Conservation (phyloP, 768 basidiomycete genomes). For the Lactarius vividus region DNA sequence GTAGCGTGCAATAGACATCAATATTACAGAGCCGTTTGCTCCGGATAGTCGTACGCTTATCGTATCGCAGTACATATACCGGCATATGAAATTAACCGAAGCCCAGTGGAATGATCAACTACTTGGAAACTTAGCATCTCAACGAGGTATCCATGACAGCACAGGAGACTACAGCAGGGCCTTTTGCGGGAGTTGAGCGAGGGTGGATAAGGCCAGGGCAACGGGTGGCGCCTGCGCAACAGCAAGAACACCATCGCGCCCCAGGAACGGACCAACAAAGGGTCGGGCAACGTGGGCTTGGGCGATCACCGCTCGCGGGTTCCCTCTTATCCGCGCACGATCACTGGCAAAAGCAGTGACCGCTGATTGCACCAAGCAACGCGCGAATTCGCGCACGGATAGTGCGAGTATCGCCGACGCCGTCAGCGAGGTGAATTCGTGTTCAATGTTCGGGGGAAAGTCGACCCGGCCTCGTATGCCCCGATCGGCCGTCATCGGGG, state of each 20-base stretch:
- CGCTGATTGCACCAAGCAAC: conserved; percentile 8
- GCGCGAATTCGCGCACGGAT: conserved; percentile 22
- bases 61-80: not conserved
- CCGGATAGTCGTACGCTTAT: not conserved
- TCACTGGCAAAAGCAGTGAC: conserved; percentile 16
- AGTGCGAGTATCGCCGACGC: conserved; percentile 22
- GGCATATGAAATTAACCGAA: not conserved
- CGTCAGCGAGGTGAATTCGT: not conserved
- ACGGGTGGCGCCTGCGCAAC: not conserved
- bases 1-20: not conserved
- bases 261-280: conserved; percentile 14
- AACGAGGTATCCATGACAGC: conserved; percentile 13
- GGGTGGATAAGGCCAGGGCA: conserved; percentile 13
- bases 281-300: conserved; percentile 23
- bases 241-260: conserved; percentile 1
- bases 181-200: not conserved
- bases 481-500: not conserved
- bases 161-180: not conserved
- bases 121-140: not conserved
- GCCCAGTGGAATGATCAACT: not conserved
- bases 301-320: not conserved
- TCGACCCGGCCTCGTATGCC: not conserved
- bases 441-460: not conserved
- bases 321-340: not conserved
- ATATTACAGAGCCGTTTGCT: not conserved